Conservation (phyloP, 2,329 filamentous ascomycete genomes). For the Aspergillus pseudonomiae region DNA sequence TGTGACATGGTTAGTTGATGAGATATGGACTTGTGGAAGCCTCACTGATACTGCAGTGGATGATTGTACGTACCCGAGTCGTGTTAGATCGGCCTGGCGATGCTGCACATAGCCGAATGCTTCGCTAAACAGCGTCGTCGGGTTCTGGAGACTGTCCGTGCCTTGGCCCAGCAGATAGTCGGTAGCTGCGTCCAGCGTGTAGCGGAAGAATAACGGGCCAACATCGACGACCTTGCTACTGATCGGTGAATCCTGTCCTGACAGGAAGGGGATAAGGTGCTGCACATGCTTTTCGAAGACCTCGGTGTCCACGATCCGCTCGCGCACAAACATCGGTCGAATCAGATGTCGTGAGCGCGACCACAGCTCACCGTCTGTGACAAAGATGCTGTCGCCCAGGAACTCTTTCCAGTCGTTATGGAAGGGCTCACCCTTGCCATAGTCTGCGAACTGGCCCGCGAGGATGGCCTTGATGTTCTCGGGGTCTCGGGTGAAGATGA, state of each 20-base stretch:
- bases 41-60: background rate
- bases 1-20: background rate
- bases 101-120: conserved; percentile 80
- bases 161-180: conserved; percentile 82
- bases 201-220: conserved; percentile 77
- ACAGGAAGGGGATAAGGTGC: conserved; percentile 69
- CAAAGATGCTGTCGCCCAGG: conserved; percentile 81
- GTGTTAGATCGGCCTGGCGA: conserved; percentile 68
- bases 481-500: conserved; percentile 77
- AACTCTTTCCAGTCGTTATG: conserved; percentile 76
- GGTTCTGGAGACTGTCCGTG: conserved; percentile 64
- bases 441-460: conserved; percentile 84
- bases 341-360: conserved; percentile 81
- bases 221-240: conserved; percentile 64
- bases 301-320: conserved; percentile 79
- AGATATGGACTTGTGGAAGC: background rate
- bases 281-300: conserved; percentile 81
- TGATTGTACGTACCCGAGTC: conserved; percentile 56
- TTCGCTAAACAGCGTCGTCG: conserved; percentile 72
- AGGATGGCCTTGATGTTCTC: conserved; percentile 91
- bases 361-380: conserved; percentile 79
- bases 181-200: conserved; percentile 80
- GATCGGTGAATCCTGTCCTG: conserved; percentile 43
- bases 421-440: conserved; percentile 76
- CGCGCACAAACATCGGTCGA: conserved; percentile 82